These are phyloP conservation scores for Deinandra increscens DNA, from an alignment of 129 eudicot genomes.

Conservation along the genomic window DNA sequence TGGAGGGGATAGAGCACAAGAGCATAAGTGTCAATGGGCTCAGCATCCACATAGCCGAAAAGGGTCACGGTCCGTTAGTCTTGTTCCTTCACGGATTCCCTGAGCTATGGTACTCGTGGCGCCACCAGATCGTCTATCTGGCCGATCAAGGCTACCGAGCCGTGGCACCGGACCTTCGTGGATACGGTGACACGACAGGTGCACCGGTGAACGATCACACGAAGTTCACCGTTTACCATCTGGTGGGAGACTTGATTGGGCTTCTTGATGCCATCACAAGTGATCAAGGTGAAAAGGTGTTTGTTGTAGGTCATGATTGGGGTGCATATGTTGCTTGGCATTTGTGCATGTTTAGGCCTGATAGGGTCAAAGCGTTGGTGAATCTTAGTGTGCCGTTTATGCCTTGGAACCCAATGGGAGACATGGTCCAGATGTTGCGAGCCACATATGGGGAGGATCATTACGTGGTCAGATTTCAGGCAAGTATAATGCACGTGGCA, in stretches of 20 bases:
- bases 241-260: slow-evolving; percentile 46
- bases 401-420: slow-evolving; percentile 41
- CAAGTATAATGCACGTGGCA: too few species aligned
- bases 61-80: slow-evolving; percentile 47
- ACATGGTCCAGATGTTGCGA: slow-evolving; percentile 18
- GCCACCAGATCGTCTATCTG: slow-evolving; percentile 51
- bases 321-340: slow-evolving; percentile 47
- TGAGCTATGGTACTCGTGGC: slow-evolving; percentile 60
- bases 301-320: slow-evolving; percentile 61
- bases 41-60: slow-evolving; percentile 44
- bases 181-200: slow-evolving; percentile 47
- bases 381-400: slow-evolving; percentile 42
- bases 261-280: slow-evolving; percentile 42
- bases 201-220: slow-evolving; percentile 35
- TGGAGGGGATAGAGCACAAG: slow-evolving; percentile 50
- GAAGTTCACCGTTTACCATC: slow-evolving; percentile 43
- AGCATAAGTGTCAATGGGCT: slow-evolving; percentile 41
- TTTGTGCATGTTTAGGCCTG: slow-evolving; percentile 46
- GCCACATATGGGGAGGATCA: slow-evolving; percentile 43
- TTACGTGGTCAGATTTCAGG: slow-evolving; percentile 57
- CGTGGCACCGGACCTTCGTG: slow-evolving; percentile 55
- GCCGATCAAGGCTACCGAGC: slow-evolving; percentile 50
- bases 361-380: slow-evolving; percentile 45
- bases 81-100: slow-evolving; percentile 58
- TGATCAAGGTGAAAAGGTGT: slow-evolving; percentile 41